Conservation (phyloP, 2,329 filamentous ascomycete species). For the Phaeosphaeria sp. region DNA sequence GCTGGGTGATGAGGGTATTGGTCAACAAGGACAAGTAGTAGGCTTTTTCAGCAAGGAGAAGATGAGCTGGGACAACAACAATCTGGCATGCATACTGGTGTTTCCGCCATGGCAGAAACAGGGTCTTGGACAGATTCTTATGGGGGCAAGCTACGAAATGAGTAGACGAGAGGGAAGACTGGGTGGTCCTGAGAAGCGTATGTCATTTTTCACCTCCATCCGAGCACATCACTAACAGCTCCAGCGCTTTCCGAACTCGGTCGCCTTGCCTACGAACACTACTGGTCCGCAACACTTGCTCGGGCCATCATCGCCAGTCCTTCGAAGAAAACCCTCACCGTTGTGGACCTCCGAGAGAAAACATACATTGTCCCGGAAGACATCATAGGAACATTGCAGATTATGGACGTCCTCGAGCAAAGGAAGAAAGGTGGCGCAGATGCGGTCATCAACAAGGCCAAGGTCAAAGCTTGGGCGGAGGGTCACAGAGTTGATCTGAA, state of each 20-base stretch:
- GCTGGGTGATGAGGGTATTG: constrained; percentile 21
- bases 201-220: constrained; percentile 8
- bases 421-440: constrained; percentile 58
- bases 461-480: constrained; percentile 71
- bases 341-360: constrained; percentile 74
- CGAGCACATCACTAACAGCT: constrained; percentile 9
- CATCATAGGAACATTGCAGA: constrained; percentile 76
- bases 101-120: constrained; percentile 96
- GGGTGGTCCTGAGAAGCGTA: constrained; percentile 88
- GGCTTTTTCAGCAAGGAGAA: constrained; percentile 99
- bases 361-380: constrained; percentile 90
- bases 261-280: constrained; percentile 79
- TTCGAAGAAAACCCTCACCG: constrained; percentile 62
- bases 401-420: constrained; percentile 74
- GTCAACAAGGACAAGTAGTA: constrained; percentile 64
- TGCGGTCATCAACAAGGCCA: constrained; percentile 63
- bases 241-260: constrained; percentile 81
- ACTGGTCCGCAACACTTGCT: constrained; percentile 85
- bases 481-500: constrained; percentile 68
- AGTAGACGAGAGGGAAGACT: constrained; percentile 82
- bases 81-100: constrained; percentile 92
- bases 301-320: constrained; percentile 63
- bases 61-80: constrained; percentile 98
- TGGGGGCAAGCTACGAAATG: constrained; percentile 93
- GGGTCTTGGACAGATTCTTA: constrained; percentile 85